Percentiles rank a stretch among this genome's conserved stretches.
Evolutionary conservation across 257 asterid genomes (phyloP).

Genomic region (Thymus mandschuricus): DNA sequence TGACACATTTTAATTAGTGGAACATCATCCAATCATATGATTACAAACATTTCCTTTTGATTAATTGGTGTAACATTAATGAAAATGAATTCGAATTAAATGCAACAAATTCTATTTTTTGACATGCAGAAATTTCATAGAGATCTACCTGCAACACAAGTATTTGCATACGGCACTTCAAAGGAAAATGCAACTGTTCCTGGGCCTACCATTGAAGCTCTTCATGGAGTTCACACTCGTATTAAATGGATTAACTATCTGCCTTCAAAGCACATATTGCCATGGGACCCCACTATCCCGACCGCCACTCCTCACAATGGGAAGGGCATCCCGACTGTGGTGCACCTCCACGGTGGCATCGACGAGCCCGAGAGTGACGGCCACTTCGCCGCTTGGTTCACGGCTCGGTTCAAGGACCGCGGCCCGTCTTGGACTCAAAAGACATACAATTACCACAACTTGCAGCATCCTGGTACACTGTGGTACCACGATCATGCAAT

Average conservation of each 20-base stretch:
- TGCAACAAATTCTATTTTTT: background rate
- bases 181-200: constrained; percentile 63
- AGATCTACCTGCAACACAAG: constrained; percentile 67
- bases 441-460: constrained; percentile 62
- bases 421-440: constrained; percentile 68
- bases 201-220: constrained; percentile 90
- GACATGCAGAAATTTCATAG: constrained; percentile 76
- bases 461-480: constrained; percentile 82
- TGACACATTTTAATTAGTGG: background rate
- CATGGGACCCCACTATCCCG: constrained; percentile 87
- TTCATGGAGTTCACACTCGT: constrained; percentile 53
- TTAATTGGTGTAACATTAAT: background rate
- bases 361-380: constrained; percentile 80
- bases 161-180: constrained; percentile 75
- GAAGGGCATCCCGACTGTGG: constrained; percentile 79
- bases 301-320: constrained; percentile 52
- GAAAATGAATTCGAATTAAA: background rate
- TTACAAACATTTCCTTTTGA: background rate
- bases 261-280: constrained; percentile 79
- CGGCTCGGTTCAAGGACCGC: constrained; percentile 45
- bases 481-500: constrained; percentile 96
- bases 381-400: constrained; percentile 69
- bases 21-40: constrained; percentile 8
- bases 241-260: constrained; percentile 70
- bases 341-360: constrained; percentile 87